Percentiles rank a stretch among this genome's conserved stretches.
These are phyloP conservation scores for Rhododendron williamsianum DNA, from an alignment of 148 eudicot genomes.

Conservation along the genomic window DNA sequence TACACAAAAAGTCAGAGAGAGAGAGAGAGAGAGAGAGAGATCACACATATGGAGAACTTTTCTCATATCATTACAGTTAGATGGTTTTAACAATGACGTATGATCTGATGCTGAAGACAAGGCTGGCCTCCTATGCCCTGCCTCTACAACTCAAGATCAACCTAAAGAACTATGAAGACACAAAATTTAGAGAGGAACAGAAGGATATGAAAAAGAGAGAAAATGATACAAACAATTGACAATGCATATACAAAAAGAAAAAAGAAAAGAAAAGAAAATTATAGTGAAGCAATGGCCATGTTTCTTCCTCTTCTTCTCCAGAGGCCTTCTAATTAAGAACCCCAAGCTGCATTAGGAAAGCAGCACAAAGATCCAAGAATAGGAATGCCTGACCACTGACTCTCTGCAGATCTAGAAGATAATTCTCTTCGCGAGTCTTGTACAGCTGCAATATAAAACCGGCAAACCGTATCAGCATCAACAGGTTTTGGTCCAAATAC, in stretches of 20 bases:
- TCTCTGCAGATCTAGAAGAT: conserved; percentile 44
- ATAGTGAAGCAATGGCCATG: background rate
- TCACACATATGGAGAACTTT: too few relatives aligned
- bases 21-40: background rate
- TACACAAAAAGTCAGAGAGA: background rate
- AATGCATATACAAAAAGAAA: background rate
- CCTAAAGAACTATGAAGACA: background rate
- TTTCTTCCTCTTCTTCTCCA: background rate
- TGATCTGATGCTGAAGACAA: background rate
- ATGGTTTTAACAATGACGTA: background rate
- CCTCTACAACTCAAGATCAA: conserved; percentile 13
- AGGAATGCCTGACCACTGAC: conserved; percentile 40
- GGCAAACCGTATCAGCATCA: conserved; percentile 11
- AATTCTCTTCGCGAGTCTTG: conserved; percentile 36
- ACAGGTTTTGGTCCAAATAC: background rate
- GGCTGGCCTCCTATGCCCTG: conserved; percentile 15
- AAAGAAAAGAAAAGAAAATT: background rate
- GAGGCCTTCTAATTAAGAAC: conserved; percentile 8
- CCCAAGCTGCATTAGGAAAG: conserved; percentile 33
- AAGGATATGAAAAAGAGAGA: background rate
- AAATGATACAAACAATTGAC: background rate
- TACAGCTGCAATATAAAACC: conserved; percentile 28
- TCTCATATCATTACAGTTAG: background rate
- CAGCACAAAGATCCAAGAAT: conserved; percentile 45
- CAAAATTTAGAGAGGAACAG: background rate